phyloP scores from a whole-genome alignment of 2,329 filamentous ascomycete species.

The Xylaria sp. region DNA sequence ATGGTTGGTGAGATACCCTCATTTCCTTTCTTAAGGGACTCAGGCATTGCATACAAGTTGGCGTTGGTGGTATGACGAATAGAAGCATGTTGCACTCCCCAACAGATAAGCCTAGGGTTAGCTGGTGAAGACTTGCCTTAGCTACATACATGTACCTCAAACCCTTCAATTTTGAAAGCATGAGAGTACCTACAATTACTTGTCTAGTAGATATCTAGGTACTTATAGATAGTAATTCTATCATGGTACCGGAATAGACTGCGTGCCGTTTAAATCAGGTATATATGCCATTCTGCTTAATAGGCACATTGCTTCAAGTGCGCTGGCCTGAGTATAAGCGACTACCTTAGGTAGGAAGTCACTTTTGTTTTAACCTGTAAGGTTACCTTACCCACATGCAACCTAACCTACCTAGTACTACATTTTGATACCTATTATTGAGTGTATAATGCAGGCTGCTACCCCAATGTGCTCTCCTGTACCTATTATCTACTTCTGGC shows the following conservation, averaged over 20 bases:
- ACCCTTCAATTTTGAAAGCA: neutral
- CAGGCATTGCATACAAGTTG: slow-evolving; percentile 33
- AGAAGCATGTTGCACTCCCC: neutral
- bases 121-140: neutral
- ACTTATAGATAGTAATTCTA: too few species aligned
- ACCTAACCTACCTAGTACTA: too few species aligned
- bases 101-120: neutral
- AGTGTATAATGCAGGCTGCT: neutral
- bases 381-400: too few species aligned
- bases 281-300: too few species aligned
- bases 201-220: neutral
- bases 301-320: too few species aligned
- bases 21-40: slow-evolving; percentile 12
- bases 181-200: neutral
- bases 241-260: too few species aligned
- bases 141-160: neutral
- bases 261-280: too few species aligned
- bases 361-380: too few species aligned
- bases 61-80: slow-evolving; percentile 23
- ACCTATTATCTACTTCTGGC: neutral
- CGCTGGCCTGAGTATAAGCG: too few species aligned
- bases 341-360: too few species aligned
- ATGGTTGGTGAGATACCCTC: neutral
- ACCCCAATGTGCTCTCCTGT: neutral
- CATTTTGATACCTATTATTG: too few species aligned